Evolutionary conservation across 2,329 filamentous ascomycete genomes (phyloP), one percentile per base, ranked within the genome.

Genomic region (Monosporascus sp.): DNA sequence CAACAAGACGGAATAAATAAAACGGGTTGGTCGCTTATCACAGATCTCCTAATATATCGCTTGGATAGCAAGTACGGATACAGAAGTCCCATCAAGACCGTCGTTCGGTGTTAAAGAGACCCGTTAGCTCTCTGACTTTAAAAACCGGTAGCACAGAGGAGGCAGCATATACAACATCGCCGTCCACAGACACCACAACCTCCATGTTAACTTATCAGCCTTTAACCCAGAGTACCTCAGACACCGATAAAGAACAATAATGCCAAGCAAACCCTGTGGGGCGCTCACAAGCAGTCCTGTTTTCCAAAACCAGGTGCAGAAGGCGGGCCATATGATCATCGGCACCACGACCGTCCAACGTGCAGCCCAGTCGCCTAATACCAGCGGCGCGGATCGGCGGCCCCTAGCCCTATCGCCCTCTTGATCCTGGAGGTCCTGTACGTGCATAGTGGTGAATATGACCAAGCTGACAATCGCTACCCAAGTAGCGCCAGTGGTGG

Each of bases 401-500:
- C 61, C 66, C 8, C 64, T 52, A 17, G 49, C 50, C 1, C 54
- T 45, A 52, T 73, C 70, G 1, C 70, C 70, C 7, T 54, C 58
- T 38, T 65, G 65, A 45, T 74, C 72, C 6, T 70, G 64, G 17
- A 74, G 57, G 49, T 75, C 73, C 47, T 73, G 70, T 1, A 68
- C 56, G 19, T 74, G 72, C 48, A 74, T 64, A 0, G 71, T 74
- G 0, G 68, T 71, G 14, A 64, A 53, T 19, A 75, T 64, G 7
- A 71, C 60, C 1, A 59, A 51, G 1, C 64, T 55, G 20, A 69
- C 58, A 3, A 71, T 64, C 0, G 44, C 51, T 8, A 67, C 47
- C 72, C 71, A 74, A 16, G 46, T 16, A 7, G 50, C 44, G 36
- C 56, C 52, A n/a, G 56, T 55, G 20, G 48, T 31, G 45, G 14